Evolutionary conservation across 148 eudicot species (phyloP).

Genomic region (Rhododendron ovatum): DNA sequence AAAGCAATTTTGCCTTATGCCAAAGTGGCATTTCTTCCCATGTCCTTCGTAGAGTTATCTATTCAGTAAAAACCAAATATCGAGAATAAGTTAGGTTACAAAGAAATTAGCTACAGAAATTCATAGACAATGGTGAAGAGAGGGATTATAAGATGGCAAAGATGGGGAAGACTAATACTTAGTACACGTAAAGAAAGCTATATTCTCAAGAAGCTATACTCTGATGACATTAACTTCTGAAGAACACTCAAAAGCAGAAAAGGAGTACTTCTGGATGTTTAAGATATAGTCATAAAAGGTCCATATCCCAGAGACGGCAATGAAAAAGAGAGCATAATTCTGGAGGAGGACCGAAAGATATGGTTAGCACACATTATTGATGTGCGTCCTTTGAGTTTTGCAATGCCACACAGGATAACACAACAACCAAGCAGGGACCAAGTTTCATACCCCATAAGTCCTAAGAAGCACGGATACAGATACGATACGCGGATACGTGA

Average conservation of each 20-base stretch:
- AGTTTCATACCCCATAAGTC: background rate
- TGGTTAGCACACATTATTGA: background rate
- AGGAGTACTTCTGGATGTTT: too few relatives aligned
- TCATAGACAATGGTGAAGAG: background rate
- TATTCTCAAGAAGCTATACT: background rate
- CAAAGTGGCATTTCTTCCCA: conserved; percentile 52
- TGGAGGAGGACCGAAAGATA: background rate
- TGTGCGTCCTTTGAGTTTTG: too few relatives aligned
- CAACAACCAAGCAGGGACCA: background rate
- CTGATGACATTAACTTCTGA: background rate
- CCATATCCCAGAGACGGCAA: background rate
- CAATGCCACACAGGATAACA: background rate
- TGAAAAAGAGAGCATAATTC: background rate
- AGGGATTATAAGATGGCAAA: too few relatives aligned
- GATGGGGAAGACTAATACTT: too few relatives aligned
- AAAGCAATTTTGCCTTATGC: conserved; percentile 40
- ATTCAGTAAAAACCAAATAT: background rate
- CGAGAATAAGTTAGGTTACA: background rate
- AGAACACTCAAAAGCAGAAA: conserved; percentile 5
- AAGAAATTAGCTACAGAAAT: background rate
- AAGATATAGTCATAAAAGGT: background rate
- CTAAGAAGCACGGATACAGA: too few relatives aligned
- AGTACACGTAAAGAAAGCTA: background rate
- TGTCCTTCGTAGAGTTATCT: conserved; percentile 46
- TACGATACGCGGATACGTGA: too few relatives aligned